Percentiles rank a stretch among this genome's conserved stretches.
These are phyloP conservation scores for Delonix regia DNA, from an alignment of 306 rosid species.

Conservation along the genomic window DNA sequence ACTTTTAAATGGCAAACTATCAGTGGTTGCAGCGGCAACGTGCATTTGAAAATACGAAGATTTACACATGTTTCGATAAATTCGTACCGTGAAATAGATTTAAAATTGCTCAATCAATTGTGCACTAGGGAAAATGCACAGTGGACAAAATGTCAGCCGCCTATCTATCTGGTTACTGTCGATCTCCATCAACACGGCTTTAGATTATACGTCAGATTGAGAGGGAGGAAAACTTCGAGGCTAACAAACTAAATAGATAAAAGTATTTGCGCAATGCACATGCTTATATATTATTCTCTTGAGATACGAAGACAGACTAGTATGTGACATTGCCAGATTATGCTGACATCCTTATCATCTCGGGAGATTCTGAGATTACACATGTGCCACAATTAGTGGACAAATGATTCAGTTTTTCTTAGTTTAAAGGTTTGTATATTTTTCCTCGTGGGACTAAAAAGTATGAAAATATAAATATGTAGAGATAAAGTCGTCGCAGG, in stretches of 20 bases:
- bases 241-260: not conserved
- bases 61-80: not conserved
- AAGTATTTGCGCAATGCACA: not conserved
- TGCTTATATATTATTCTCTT: not conserved
- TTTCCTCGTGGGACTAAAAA: too few species aligned
- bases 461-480: too few species aligned
- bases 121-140: not conserved
- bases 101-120: not conserved
- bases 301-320: not conserved
- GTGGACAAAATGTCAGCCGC: not conserved
- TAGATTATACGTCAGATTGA: not conserved
- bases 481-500: too few species aligned
- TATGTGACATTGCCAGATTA: too few species aligned
- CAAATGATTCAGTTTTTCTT: too few species aligned
- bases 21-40: not conserved
- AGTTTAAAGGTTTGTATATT: too few species aligned
- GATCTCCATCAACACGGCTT: not conserved
- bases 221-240: not conserved
- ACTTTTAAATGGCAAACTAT: not conserved
- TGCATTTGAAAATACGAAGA: not conserved
- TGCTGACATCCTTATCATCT: not conserved
- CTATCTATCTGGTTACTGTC: not conserved
- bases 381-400: not conserved
- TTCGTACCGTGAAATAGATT: not conserved
- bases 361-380: not conserved